A percentile compares a stretch with the other conserved stretches of the same genome.
Conservation (phyloP, 148 eudicot species). For the Amaranthus palmeri region DNA sequence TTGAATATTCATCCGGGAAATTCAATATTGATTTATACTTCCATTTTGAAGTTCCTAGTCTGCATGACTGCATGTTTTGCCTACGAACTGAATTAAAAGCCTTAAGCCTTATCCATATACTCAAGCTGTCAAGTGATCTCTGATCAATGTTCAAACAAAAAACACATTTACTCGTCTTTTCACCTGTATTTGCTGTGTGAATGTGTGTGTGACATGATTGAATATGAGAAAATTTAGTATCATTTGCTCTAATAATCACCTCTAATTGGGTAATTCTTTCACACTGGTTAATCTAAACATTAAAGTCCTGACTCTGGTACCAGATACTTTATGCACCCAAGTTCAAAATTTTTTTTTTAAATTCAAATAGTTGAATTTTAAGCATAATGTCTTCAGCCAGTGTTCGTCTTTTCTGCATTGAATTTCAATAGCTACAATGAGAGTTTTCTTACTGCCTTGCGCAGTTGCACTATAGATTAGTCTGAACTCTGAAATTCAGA, state of each 20-base stretch:
- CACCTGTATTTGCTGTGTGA: not conserved
- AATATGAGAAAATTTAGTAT: not conserved
- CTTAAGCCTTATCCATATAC: not conserved
- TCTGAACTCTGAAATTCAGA: not conserved
- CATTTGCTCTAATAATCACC: not conserved
- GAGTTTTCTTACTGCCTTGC: not conserved
- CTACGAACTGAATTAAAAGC: not conserved
- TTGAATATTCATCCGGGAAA: not conserved
- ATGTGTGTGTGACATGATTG: not conserved
- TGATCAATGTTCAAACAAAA: not conserved
- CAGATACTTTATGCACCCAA: not conserved
- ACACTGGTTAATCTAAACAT: not conserved
- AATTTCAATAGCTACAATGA: not conserved
- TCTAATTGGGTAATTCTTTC: not conserved
- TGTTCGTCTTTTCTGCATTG: not conserved
- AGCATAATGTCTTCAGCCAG: not conserved
- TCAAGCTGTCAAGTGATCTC: not conserved
- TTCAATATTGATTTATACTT: not conserved
- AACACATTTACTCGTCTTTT: slow-evolving; percentile 1
- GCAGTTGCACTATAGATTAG: not conserved
- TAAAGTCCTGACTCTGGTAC: not conserved
- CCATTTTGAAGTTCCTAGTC: not conserved
- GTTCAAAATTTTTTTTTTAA: not conserved
- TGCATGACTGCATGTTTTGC: not conserved
- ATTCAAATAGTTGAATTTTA: not conserved